Evolutionary conservation across 805 yeast species (phyloP).

Genomic region (Yarrowia keelungensis): DNA sequence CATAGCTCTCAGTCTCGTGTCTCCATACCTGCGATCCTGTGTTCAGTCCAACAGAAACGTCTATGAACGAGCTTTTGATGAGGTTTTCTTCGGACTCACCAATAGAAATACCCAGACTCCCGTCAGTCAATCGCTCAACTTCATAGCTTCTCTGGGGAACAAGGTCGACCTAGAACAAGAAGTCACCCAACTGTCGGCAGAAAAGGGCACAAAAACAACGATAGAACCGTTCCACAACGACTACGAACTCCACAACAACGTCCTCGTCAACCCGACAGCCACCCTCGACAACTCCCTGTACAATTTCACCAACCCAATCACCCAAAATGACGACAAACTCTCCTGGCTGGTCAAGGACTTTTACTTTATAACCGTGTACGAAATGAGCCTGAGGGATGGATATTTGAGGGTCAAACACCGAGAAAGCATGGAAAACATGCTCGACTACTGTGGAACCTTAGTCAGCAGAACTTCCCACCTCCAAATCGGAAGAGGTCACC

Average conservation of each 20-base stretch:
- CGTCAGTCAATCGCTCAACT: slow-evolving; percentile 9
- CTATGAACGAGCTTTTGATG: not conserved
- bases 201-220: not conserved
- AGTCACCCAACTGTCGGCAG: not conserved
- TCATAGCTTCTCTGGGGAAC: slow-evolving; percentile 10
- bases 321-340: not conserved
- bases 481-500: slow-evolving; percentile 16
- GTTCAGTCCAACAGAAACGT: slow-evolving; percentile 4
- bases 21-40: slow-evolving; percentile 14
- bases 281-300: slow-evolving; percentile 12
- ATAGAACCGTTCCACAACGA: slow-evolving; percentile 21
- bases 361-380: slow-evolving; percentile 1
- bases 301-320: slow-evolving; percentile 29
- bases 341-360: slow-evolving; percentile 20
- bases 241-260: slow-evolving; percentile 21
- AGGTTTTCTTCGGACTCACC: slow-evolving; percentile 1
- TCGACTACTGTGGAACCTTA: slow-evolving; percentile 1
- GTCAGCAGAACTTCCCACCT: not conserved
- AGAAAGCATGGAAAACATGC: not conserved
- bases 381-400: slow-evolving; percentile 20
- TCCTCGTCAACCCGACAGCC: slow-evolving; percentile 20
- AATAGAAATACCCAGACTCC: not conserved
- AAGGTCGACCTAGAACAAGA: not conserved
- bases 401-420: not conserved
- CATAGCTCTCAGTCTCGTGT: slow-evolving; percentile 4